Evolutionary conservation across 164 flowering plant species (phyloP), one percentile per base, ranked within the genome.

Genomic region (Magnolia kwangsiensis): DNA sequence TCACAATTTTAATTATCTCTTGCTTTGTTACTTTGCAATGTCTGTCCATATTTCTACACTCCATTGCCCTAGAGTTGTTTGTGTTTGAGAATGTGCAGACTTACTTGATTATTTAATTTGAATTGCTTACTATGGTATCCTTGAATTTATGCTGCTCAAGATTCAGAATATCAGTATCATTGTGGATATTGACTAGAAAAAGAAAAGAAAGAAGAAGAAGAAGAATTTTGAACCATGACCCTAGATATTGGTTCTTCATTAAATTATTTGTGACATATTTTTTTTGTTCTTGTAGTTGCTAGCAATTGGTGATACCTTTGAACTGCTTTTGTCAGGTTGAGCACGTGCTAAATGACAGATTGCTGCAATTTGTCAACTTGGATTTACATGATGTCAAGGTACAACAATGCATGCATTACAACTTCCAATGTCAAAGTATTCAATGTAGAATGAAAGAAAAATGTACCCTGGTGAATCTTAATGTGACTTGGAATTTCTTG

Each of bases 301-400:
- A 21, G 29, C n/a, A 14, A 29, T 9, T 67, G 29, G 29, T 80
- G 31, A 76, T 69, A 50, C 9, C 78, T 75, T 73, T 37, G 11
- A 51, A 20, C 18, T 83, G 81, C 51, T 50, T 77, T 73, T 75
- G 50, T 74, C 85, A 90, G 93, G 93, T 89, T 75, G 94, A 90
- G 80, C 89, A 87, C 84, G 78, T 85, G 83, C 84, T 90, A 76
- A 85, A 82, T 80, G 92, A 83, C 59, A 84, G 83, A 78, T 74
- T 89, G 82, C 81, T 83, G 67, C 86, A 85, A 19, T 88, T 88
- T 73, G 88, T 89, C 63, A 84, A 83, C 78, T 74, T 82, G 78
- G 89, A 89, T 78, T 72, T 89, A 76, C 87, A 80, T 73, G 90
- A 89, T 64, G 89, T 88, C 64, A 90, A 88, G 90, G 93, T 90